Conservation (phyloP, 75 land plant species). For the Pseudotsuga menziesii region DNA sequence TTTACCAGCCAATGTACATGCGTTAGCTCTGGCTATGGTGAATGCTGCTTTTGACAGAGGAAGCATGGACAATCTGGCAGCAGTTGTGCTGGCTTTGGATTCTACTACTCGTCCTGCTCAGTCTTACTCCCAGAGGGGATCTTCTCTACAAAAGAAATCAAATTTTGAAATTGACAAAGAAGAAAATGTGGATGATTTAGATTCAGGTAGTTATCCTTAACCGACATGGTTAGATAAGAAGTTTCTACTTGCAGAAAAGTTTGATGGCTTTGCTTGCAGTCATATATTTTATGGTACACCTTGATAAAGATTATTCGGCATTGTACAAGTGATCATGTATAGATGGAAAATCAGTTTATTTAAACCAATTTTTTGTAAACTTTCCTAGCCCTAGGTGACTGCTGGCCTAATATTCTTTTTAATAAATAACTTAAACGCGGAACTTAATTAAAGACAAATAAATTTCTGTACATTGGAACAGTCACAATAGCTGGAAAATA, state of each 20-base stretch:
- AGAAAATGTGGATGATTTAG: background rate
- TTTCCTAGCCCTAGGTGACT: too few species aligned
- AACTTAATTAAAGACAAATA: too few species aligned
- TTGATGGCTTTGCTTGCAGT: background rate
- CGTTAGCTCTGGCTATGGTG: constrained; percentile 63
- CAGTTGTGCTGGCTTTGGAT: constrained; percentile 57
- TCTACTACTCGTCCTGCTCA: constrained; percentile 19
- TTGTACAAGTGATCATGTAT: background rate
- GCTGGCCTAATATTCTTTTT: too few species aligned
- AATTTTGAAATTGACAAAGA: background rate
- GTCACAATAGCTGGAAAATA: too few species aligned
- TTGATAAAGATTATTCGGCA: background rate
- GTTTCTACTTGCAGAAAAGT: background rate
- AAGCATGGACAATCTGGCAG: constrained; percentile 86
- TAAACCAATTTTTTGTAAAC: background rate
- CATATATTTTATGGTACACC: background rate
- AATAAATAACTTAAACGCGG: too few species aligned
- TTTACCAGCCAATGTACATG: constrained; percentile 16
- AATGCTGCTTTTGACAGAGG: constrained; percentile 70
- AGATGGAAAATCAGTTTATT: background rate
- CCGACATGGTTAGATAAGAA: constrained; percentile 2
- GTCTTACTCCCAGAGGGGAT: background rate
- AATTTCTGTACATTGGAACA: too few species aligned
- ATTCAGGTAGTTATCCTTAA: constrained; percentile 2
- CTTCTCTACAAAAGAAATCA: background rate